Evolutionary conservation across 1,284 basidiomycete species (phyloP).

Genomic region (Ganoderma sinense): DNA sequence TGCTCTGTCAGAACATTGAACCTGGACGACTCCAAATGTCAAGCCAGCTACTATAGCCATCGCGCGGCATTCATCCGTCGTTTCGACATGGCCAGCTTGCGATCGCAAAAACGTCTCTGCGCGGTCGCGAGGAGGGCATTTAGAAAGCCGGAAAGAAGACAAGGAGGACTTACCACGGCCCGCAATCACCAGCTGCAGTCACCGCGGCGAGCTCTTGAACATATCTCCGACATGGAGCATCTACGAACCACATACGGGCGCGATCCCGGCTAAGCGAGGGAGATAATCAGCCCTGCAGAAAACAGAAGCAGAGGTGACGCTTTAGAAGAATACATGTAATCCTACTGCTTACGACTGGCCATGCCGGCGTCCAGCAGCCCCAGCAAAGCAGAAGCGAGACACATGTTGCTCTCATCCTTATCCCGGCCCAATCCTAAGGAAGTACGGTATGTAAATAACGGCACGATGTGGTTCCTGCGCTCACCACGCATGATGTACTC

Average conservation of each 20-base stretch:
- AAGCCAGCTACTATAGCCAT: background rate
- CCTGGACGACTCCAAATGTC: background rate
- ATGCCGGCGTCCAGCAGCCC: too few species aligned
- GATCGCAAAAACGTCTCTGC: background rate
- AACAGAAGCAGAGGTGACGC: background rate
- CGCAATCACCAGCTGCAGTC: background rate
- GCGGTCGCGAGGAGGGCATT: background rate
- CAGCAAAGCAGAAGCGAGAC: background rate
- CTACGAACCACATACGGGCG: background rate
- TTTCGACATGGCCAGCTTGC: background rate
- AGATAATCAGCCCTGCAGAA: background rate
- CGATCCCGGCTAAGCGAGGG: background rate
- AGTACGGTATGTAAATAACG: background rate
- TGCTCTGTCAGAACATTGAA: background rate
- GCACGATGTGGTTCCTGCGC: background rate
- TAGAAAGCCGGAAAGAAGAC: background rate
- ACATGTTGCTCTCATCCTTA: background rate
- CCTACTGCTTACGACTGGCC: too few species aligned
- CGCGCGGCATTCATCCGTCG: background rate
- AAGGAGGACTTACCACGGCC: background rate
- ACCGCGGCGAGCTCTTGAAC: background rate
- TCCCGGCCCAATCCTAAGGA: background rate
- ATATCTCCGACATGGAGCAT: background rate
- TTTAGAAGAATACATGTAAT: background rate
- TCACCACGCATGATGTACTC: background rate